A percentile compares a stretch with the other conserved stretches of the same genome.
These are phyloP conservation scores for Alternaria angustiovoidea DNA, from an alignment of 2,329 filamentous ascomycete species.

Conservation along the genomic window DNA sequence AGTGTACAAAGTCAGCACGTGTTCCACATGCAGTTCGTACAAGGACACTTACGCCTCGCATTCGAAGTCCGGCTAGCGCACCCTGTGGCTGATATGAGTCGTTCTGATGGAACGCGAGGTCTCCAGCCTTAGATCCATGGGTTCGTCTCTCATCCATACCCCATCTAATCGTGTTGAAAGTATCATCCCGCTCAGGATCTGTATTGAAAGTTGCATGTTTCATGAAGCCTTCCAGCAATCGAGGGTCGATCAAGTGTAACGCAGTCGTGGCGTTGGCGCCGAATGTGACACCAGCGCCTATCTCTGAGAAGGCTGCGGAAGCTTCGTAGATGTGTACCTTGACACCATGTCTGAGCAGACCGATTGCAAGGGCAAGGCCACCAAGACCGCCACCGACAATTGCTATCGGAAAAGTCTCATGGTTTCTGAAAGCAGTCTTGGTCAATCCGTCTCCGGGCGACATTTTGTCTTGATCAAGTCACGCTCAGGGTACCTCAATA, in stretches of 20 bases:
- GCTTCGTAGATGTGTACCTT: slow-evolving; percentile 40
- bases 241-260: slow-evolving; percentile 31
- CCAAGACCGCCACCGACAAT: slow-evolving; percentile 43
- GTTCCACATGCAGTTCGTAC: no score
- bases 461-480: not conserved
- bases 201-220: slow-evolving; percentile 37
- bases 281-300: slow-evolving; percentile 43
- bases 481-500: not conserved
- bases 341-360: slow-evolving; percentile 34
- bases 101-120: slow-evolving; percentile 25
- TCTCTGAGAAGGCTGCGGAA: slow-evolving; percentile 32
- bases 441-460: not conserved
- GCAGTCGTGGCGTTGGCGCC: slow-evolving; percentile 36
- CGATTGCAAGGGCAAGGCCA: slow-evolving; percentile 40
- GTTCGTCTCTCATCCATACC: slow-evolving; percentile 25
- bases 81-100: slow-evolving; percentile 17
- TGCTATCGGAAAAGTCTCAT: slow-evolving; percentile 28
- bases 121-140: slow-evolving; percentile 24
- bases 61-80: slow-evolving; percentile 15
- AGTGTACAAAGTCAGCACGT: no score
- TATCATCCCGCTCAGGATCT: slow-evolving; percentile 18
- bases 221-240: slow-evolving; percentile 33
- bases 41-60: slow-evolving; percentile 13
- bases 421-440: not conserved
- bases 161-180: slow-evolving; percentile 27